phyloP scores from a whole-genome alignment of 177 flowering plant genomes.

The Vitis hybrid region DNA sequence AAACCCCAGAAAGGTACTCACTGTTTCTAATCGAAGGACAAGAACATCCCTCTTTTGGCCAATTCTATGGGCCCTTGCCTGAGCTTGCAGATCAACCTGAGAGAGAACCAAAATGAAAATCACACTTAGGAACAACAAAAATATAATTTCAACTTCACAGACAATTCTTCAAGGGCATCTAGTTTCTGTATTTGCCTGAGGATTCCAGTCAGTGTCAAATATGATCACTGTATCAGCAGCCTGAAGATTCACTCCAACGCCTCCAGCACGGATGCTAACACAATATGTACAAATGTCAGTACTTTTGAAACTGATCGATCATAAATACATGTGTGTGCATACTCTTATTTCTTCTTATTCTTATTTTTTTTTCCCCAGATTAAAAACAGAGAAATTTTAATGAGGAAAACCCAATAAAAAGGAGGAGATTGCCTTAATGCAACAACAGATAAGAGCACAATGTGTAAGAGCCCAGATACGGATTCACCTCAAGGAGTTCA shows the following conservation, averaged over 20 bases:
- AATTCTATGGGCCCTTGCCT: slow-evolving; percentile 98
- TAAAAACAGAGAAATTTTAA: neutral
- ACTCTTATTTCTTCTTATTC: neutral
- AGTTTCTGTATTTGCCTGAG: slow-evolving; percentile 64
- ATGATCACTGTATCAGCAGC: slow-evolving; percentile 99
- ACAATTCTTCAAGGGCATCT: neutral
- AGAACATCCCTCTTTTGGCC: slow-evolving; percentile 99
- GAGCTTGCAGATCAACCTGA: slow-evolving; percentile 99
- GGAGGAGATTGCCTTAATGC: no score
- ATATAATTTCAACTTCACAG: neutral
- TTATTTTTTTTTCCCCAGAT: no score
- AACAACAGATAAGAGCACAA: no score
- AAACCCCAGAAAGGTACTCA: slow-evolving; percentile 19
- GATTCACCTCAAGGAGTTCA: no score
- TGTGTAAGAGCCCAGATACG: no score
- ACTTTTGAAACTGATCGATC: neutral
- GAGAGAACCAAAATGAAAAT: neutral
- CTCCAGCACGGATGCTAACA: slow-evolving; percentile 96
- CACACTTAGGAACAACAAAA: slow-evolving; percentile 2
- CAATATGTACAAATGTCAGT: slow-evolving; percentile 15
- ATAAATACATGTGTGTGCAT: neutral
- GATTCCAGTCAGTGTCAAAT: slow-evolving; percentile 99
- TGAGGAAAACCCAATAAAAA: neutral
- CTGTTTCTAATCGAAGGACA: slow-evolving; percentile 97
- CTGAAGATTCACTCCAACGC: slow-evolving; percentile 99